Evolutionary conservation across 1,139 yeast genomes (phyloP).

Genomic region (Ogataea hybrid): DNA sequence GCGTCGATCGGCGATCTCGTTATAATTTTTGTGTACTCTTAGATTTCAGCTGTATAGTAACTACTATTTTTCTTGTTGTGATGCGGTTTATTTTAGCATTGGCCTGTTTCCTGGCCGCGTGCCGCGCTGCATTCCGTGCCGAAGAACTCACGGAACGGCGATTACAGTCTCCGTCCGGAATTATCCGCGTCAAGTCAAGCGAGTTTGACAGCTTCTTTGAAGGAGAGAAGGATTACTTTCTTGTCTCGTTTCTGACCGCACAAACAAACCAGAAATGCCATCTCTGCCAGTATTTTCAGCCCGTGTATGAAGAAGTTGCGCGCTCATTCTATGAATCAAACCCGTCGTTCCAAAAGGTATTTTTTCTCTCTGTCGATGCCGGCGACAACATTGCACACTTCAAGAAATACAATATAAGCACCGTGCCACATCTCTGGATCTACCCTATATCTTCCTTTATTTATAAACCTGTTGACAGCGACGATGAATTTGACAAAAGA

Average conservation of each 20-base stretch:
- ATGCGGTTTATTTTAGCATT: constrained; percentile 1
- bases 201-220: constrained; percentile 21
- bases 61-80: neutral
- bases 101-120: neutral
- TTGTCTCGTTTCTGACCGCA: constrained; percentile 46
- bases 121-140: constrained; percentile 13
- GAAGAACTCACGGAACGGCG: constrained; percentile 15
- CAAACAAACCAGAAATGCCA: constrained; percentile 38
- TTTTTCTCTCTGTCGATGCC: constrained; percentile 53
- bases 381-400: constrained; percentile 41
- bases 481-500: constrained; percentile 16
- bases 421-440: constrained; percentile 65
- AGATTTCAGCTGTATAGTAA: neutral
- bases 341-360: constrained; percentile 36
- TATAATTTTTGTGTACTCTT: neutral
- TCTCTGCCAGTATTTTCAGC: constrained; percentile 41
- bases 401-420: constrained; percentile 39
- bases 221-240: constrained; percentile 42
- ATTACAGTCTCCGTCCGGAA: constrained; percentile 12
- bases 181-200: constrained; percentile 15
- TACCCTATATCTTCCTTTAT: constrained; percentile 42
- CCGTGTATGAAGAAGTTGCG: constrained; percentile 41
- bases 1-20: neutral
- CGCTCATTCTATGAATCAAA: constrained; percentile 44
- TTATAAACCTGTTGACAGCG: constrained; percentile 27